These are phyloP conservation scores for Marasmius tenuissimus DNA, from an alignment of 1,284 basidiomycete species.

Conservation along the genomic window DNA sequence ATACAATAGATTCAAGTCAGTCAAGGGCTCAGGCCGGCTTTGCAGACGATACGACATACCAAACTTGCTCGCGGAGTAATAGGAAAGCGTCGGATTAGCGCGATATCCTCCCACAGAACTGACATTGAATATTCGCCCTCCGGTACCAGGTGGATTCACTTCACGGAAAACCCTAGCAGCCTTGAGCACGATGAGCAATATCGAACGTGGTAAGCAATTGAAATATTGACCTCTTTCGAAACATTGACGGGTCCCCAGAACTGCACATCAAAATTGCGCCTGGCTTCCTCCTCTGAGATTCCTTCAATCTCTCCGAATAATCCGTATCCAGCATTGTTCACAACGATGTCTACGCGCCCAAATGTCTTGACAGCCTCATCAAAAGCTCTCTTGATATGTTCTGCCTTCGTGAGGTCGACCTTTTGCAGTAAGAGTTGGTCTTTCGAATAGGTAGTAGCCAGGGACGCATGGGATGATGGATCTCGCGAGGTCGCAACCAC, in stretches of 20 bases:
- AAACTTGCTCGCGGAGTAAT: conserved; percentile 30
- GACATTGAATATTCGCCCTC: conserved; percentile 32
- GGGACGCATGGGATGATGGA: conserved; percentile 27
- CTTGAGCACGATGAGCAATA: background rate
- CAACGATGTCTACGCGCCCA: conserved; percentile 38
- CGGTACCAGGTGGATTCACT: conserved; percentile 22
- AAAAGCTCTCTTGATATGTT: conserved; percentile 31
- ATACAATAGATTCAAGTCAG: background rate
- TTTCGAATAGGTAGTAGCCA: conserved; percentile 24
- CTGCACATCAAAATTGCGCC: conserved; percentile 28
- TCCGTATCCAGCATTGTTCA: conserved; percentile 38
- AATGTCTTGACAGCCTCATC: conserved; percentile 27
- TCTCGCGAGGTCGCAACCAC: conserved; percentile 35
- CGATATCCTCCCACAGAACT: conserved; percentile 31
- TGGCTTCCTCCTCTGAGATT: conserved; percentile 26
- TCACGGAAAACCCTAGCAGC: conserved; percentile 22
- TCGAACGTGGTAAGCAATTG: background rate
- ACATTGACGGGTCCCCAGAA: conserved; percentile 35
- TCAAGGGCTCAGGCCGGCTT: background rate
- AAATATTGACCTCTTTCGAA: conserved; percentile 21
- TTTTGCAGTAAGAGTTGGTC: conserved; percentile 34
- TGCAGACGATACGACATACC: conserved; percentile 21
- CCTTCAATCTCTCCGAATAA: conserved; percentile 30
- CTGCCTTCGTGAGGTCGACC: conserved; percentile 33
- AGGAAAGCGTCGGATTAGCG: conserved; percentile 28